Conservation (phyloP, 1,139 yeast species). For the Geotrichum klebahnii region DNA sequence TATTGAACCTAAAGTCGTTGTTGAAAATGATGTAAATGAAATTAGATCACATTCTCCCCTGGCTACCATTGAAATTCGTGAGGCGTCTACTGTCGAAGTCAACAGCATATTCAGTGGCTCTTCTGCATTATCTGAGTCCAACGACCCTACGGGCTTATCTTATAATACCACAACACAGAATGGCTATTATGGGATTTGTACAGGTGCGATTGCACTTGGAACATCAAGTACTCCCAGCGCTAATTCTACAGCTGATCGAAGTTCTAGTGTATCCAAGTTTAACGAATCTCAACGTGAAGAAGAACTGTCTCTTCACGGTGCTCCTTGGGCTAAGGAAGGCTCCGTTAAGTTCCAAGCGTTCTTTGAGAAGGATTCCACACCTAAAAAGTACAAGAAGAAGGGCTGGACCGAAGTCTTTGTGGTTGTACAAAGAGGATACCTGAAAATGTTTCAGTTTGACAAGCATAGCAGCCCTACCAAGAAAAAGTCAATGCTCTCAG, state of each 20-base stretch:
- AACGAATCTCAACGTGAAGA: conserved; percentile 35
- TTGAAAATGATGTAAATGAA: background rate
- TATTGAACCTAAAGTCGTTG: background rate
- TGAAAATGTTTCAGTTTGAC: conserved; percentile 36
- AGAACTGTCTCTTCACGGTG: conserved; percentile 60
- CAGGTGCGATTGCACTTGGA: background rate
- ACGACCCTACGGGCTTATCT: background rate
- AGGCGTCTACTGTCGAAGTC: background rate
- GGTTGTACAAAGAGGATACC: conserved; percentile 37
- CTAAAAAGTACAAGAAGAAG: conserved; percentile 26
- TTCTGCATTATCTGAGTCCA: background rate
- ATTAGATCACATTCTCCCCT: background rate
- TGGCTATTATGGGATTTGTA: background rate
- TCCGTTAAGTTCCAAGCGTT: conserved; percentile 51
- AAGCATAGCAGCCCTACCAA: conserved; percentile 1
- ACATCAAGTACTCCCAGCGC: too few relatives aligned
- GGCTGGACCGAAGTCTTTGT: conserved; percentile 36
- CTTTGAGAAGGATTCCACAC: conserved; percentile 28
- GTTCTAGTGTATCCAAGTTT: background rate
- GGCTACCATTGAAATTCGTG: conserved; percentile 3
- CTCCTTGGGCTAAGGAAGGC: conserved; percentile 81
- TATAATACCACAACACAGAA: background rate
- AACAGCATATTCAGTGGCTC: conserved; percentile 7
- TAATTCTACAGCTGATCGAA: background rate
- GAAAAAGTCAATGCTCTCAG: background rate